Evolutionary conservation across 1,284 basidiomycete species (phyloP).

Genomic region (Xerocomus minutiporus): DNA sequence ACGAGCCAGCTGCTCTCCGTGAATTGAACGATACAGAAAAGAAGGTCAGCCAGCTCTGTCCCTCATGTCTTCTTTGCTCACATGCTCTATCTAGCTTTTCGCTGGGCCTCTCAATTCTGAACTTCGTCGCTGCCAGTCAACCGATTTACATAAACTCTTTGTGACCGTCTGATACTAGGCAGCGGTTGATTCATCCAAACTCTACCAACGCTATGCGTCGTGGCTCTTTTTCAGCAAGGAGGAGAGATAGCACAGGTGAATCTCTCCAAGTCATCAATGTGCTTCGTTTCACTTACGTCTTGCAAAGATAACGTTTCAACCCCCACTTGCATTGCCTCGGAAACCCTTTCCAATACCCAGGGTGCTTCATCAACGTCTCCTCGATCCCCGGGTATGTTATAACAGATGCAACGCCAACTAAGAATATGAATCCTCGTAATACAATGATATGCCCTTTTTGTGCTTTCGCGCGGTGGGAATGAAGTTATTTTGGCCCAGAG

Average conservation of each 20-base stretch:
- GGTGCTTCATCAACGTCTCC: conserved; percentile 48
- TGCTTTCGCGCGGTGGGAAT: no score
- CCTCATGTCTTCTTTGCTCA: conserved; percentile 20
- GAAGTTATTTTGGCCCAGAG: no score
- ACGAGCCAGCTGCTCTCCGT: conserved; percentile 70
- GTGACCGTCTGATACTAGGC: conserved; percentile 50
- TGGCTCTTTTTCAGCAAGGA: conserved; percentile 51
- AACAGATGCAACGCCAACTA: no score
- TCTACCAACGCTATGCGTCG: conserved; percentile 61
- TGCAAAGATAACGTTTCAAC: conserved; percentile 39
- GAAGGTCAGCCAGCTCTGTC: conserved; percentile 56
- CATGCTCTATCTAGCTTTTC: conserved; percentile 53
- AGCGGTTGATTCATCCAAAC: conserved; percentile 48
- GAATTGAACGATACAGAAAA: conserved; percentile 82
- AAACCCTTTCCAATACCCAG: conserved; percentile 63
- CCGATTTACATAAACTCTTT: conserved; percentile 59
- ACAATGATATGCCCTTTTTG: no score
- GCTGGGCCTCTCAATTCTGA: conserved; percentile 73
- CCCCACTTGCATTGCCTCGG: conserved; percentile 46
- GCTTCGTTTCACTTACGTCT: conserved; percentile 12
- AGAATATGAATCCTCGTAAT: no score
- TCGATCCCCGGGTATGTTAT: conserved; percentile 28
- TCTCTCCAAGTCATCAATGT: neutral
- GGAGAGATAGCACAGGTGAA: conserved; percentile 65
- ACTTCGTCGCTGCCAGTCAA: conserved; percentile 73